These are phyloP conservation scores for Juglanconis sp. DNA, from an alignment of 2,329 filamentous ascomycete genomes.

Conservation along the genomic window DNA sequence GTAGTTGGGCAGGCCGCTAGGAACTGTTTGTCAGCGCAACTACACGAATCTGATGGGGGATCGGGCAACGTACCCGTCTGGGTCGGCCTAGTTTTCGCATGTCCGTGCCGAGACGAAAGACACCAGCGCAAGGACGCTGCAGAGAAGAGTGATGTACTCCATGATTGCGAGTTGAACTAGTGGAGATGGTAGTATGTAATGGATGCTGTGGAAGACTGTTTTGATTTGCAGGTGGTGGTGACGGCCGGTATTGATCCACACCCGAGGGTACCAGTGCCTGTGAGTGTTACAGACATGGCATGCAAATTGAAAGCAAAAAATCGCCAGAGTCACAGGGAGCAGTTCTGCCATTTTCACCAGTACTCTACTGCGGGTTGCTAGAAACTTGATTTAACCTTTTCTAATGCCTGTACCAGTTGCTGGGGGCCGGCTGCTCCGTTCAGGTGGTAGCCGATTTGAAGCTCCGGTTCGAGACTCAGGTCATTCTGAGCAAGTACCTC, in stretches of 20 bases:
- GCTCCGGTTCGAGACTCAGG: slow-evolving; percentile 32
- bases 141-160: background rate
- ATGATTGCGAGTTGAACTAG: background rate
- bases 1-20: background rate
- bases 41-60: background rate
- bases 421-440: slow-evolving; percentile 34
- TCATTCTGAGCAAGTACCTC: slow-evolving; percentile 30
- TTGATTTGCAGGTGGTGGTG: background rate
- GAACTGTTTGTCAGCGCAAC: background rate
- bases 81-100: background rate
- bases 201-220: background rate
- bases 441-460: slow-evolving; percentile 33
- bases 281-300: background rate
- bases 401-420: background rate
- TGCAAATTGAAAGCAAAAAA: too few relatives aligned
- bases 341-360: too few relatives aligned
- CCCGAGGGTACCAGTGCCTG: background rate
- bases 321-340: too few relatives aligned
- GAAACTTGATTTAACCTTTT: too few relatives aligned
- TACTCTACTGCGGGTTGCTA: too few relatives aligned
- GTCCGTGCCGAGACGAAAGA: background rate
- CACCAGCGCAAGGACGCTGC: background rate
- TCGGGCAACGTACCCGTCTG: background rate
- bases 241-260: background rate
- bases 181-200: background rate